phyloP scores from a whole-genome alignment of 129 eudicot species.

The Pulicaria dysenterica region DNA sequence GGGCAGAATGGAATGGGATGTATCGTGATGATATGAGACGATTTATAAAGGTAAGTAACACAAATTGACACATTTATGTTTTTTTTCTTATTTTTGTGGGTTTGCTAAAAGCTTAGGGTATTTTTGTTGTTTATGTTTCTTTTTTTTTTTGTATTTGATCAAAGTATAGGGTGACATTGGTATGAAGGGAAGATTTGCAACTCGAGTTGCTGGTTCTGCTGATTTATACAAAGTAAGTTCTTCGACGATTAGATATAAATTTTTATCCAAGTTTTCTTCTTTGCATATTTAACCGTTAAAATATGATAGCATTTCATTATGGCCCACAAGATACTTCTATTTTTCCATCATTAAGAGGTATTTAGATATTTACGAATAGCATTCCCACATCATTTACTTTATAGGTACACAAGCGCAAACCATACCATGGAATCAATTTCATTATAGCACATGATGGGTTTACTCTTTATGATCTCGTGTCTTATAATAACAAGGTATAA shows the following conservation, averaged over 20 bases:
- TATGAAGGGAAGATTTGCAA: conserved; percentile 93
- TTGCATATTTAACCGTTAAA: background rate
- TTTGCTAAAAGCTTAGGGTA: conserved; percentile 16
- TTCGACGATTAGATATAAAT: background rate
- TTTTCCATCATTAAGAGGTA: background rate
- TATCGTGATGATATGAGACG: conserved; percentile 93
- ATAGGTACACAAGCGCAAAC: conserved; percentile 89
- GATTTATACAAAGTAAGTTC: conserved; percentile 78
- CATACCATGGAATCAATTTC: conserved; percentile 88
- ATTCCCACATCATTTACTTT: conserved; percentile 18
- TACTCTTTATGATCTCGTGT: conserved; percentile 90
- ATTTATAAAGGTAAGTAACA: conserved; percentile 73
- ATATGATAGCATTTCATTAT: background rate
- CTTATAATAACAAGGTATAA: conserved; percentile 84
- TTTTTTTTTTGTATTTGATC: conserved; percentile 25
- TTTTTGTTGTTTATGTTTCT: background rate
- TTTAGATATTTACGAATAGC: background rate
- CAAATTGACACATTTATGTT: conserved; percentile 5
- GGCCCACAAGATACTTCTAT: conserved; percentile 8
- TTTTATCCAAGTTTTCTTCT: background rate
- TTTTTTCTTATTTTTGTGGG: background rate
- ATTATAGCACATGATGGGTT: conserved; percentile 97
- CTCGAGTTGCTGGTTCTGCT: conserved; percentile 93
- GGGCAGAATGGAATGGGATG: conserved; percentile 99
- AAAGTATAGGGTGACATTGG: conserved; percentile 75